Evolutionary conservation across 352 stramenopile genomes (phyloP), one percentile per base, ranked within the genome.

Genomic region (Globisporangium cylindrosporum): DNA sequence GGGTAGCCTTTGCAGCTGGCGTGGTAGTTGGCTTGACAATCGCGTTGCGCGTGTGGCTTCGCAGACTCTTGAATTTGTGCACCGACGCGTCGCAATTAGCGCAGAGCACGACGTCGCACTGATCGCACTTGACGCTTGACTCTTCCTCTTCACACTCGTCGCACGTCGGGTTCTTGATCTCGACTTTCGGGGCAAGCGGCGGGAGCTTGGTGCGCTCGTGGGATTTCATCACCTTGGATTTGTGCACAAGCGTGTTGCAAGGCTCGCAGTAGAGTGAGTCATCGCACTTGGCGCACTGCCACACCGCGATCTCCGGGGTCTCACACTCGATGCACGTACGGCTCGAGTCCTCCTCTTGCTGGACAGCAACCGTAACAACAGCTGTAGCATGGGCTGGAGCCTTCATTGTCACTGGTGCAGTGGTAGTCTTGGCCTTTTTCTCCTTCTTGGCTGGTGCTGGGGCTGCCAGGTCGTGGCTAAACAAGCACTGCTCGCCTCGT

Each of bases 31-130:
- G 6, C n/a, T 67, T 25, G n/a, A 29, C n/a, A 12, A 81, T 20
- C 8, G 64, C 12, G 1, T 70, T 67, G 12, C 84, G 81, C 12
- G 46, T 69, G 64, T 93, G 85, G 53, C 72, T 81, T 2, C 72
- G 73, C 56, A 92, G 73, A 49, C 80, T 90, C 74, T 92, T 93
- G 48, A 92, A 93, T 62, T 86, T 78, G 62, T 93, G 85, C 25
- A 93, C 80, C 20, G 70, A 87, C 0, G 73, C 73, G 62, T 93
- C 80, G 38, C 85, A 93, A 14, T 69, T 64, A 2, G 46, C 62
- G 68, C 85, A 93, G 62, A 86, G 84, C 24, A 70, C 43, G n/a
- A 87, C 72, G 1, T 81, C 85, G 57, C 85, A 93, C 61, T 92
- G 79, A 29, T 76, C 70, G 48, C 85, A 93, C 24, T 73, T 60